Evolutionary conservation across 2,329 filamentous ascomycete genomes (phyloP).

Genomic region (Colletotrichum sidae): DNA sequence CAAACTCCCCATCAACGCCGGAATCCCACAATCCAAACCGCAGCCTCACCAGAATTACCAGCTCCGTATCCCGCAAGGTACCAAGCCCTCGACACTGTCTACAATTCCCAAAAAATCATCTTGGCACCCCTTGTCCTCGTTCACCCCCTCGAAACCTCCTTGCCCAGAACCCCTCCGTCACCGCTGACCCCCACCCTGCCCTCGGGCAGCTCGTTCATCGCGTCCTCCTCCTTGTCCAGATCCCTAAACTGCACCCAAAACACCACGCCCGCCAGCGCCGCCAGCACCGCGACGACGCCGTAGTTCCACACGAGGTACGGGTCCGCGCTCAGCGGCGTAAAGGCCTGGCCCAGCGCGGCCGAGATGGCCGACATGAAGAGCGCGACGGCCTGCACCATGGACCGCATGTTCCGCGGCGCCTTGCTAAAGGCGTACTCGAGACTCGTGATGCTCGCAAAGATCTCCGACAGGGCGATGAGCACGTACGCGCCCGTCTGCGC

Average conservation of each 20-base stretch:
- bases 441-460: constrained; percentile 64
- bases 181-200: constrained; percentile 38
- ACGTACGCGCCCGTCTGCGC: constrained; percentile 63
- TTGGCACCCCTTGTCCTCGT: background rate
- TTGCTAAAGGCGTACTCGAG: constrained; percentile 83
- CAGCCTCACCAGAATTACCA: too few species aligned
- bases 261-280: constrained; percentile 69
- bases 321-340: constrained; percentile 59
- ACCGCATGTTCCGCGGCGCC: constrained; percentile 81
- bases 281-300: constrained; percentile 72
- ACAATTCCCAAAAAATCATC: too few species aligned
- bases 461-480: constrained; percentile 61
- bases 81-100: too few species aligned
- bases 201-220: constrained; percentile 68
- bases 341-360: constrained; percentile 73
- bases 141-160: background rate
- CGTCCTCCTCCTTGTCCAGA: constrained; percentile 74
- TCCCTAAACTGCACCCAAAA: constrained; percentile 77
- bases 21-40: too few species aligned
- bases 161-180: background rate
- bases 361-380: constrained; percentile 78
- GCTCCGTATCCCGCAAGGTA: too few species aligned
- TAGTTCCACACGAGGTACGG: constrained; percentile 83
- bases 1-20: too few species aligned
- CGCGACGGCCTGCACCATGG: constrained; percentile 74